Conservation (phyloP, 805 yeast species). For the Hanseniaspora mollemarum region DNA sequence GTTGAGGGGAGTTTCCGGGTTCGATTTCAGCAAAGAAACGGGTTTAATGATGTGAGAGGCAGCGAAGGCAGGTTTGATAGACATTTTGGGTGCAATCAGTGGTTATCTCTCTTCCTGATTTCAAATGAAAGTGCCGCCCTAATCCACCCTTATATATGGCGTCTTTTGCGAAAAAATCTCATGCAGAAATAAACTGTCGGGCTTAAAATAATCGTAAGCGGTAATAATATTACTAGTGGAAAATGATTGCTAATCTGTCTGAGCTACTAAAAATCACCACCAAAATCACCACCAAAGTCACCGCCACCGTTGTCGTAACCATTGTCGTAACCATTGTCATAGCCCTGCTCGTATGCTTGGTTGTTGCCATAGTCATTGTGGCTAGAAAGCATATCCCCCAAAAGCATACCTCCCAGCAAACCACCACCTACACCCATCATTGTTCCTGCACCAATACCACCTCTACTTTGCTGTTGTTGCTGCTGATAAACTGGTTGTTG, state of each 20-base stretch:
- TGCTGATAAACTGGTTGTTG: slow-evolving; percentile 24
- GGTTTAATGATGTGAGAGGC: slow-evolving; percentile 13
- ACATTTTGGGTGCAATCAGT: slow-evolving; percentile 7
- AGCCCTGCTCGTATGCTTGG: slow-evolving; percentile 19
- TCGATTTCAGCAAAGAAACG: neutral
- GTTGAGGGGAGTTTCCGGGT: slow-evolving; percentile 22
- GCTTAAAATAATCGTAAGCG: neutral
- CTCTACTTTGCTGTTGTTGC: slow-evolving; percentile 26
- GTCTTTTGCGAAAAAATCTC: too few species aligned
- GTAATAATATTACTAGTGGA: neutral
- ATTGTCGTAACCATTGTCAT: slow-evolving; percentile 24
- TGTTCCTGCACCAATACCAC: slow-evolving; percentile 31
- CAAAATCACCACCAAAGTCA: slow-evolving; percentile 21
- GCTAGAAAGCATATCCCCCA: slow-evolving; percentile 33
- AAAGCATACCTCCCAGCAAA: slow-evolving; percentile 47
- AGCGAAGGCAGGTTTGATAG: slow-evolving; percentile 13
- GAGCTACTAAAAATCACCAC: too few species aligned
- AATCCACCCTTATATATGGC: neutral
- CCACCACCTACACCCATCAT: slow-evolving; percentile 49
- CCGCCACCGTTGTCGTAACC: slow-evolving; percentile 28
- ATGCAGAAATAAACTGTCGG: too few species aligned
- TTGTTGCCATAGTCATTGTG: slow-evolving; percentile 30
- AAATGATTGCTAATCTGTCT: too few species aligned
- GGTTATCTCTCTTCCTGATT: neutral
- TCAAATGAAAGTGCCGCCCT: neutral